phyloP scores from a whole-genome alignment of 2,329 filamentous ascomycete genomes.

The Sarocladium strictum region DNA sequence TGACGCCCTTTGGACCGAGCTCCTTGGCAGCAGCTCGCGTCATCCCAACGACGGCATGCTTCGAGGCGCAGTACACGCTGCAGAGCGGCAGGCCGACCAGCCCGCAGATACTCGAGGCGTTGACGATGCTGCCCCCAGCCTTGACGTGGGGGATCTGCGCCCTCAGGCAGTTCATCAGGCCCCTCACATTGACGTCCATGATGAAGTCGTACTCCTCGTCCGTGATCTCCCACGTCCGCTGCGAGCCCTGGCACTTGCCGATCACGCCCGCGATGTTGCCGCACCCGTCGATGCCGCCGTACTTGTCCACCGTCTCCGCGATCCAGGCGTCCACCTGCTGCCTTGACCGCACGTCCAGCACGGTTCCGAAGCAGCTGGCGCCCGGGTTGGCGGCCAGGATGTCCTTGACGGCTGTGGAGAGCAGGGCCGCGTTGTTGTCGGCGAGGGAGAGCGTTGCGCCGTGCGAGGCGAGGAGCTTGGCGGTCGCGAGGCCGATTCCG shows the following conservation, averaged over 20 bases:
- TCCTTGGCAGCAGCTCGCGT: constrained; percentile 19
- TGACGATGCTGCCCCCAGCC: constrained; percentile 36
- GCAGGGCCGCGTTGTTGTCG: constrained; percentile 17
- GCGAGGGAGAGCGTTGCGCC: constrained; percentile 32
- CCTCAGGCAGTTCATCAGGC: constrained; percentile 41
- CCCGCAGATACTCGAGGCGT: constrained; percentile 35
- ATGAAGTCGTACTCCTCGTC: constrained; percentile 35
- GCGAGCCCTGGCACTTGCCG: constrained; percentile 10
- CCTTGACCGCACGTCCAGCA: constrained; percentile 13
- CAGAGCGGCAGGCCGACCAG: constrained; percentile 22
- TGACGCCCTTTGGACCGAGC: constrained; percentile 14
- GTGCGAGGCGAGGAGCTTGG: constrained; percentile 27
- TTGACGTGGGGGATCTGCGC: constrained; percentile 31
- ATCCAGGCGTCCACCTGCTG: constrained; percentile 20
- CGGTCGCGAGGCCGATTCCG: constrained; percentile 35
- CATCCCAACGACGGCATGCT: constrained; percentile 21
- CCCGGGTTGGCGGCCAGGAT: background rate
- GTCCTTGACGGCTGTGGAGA: background rate
- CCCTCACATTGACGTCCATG: constrained; percentile 35
- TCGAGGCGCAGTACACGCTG: constrained; percentile 21
- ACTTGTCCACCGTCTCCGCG: constrained; percentile 23
- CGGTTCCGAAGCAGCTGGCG: constrained; percentile 6
- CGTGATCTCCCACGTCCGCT: constrained; percentile 19
- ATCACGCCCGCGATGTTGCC: constrained; percentile 30
- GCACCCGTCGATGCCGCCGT: constrained; percentile 34